Evolutionary conservation across 1,284 basidiomycete species (phyloP).

Genomic region (Puccinia coronata): DNA sequence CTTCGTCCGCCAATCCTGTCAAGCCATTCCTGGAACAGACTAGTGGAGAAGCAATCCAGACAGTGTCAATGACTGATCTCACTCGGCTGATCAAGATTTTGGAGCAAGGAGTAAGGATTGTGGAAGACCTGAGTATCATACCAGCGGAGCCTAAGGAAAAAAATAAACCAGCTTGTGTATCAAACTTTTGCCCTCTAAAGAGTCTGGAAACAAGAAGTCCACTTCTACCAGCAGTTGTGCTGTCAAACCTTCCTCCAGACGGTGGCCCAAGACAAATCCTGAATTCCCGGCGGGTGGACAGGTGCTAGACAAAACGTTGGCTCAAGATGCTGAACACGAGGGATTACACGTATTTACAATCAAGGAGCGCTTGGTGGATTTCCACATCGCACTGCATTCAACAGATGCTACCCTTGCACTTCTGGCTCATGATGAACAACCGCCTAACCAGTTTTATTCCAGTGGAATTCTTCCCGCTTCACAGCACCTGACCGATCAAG

Average conservation of each 20-base stretch:
- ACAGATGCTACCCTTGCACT: conserved; percentile 27
- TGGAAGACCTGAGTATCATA: conserved; percentile 41
- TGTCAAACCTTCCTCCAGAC: conserved; percentile 14
- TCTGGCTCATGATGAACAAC: conserved; percentile 22
- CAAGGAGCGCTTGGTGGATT: conserved; percentile 18
- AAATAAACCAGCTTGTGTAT: background rate
- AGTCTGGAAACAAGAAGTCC: conserved; percentile 8
- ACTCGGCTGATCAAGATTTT: conserved; percentile 44
- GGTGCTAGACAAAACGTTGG: background rate
- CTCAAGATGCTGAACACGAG: background rate
- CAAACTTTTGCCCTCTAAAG: conserved; percentile 23
- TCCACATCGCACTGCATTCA: conserved; percentile 36
- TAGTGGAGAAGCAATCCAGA: conserved; percentile 22
- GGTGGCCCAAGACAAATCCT: background rate
- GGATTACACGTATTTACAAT: conserved; percentile 27
- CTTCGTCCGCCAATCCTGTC: conserved; percentile 10
- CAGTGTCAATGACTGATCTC: conserved; percentile 20
- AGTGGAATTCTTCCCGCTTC: too few species aligned
- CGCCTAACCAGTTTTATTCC: conserved; percentile 71
- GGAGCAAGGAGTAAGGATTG: conserved; percentile 33
- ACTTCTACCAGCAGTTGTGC: background rate
- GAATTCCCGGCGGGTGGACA: background rate
- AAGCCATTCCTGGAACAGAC: conserved; percentile 34
- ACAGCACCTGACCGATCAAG: too few species aligned
- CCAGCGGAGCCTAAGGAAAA: conserved; percentile 32